These are phyloP conservation scores for Miscanthus lutarioriparius DNA, from an alignment of 176 grass and related monocot species.

Conservation along the genomic window DNA sequence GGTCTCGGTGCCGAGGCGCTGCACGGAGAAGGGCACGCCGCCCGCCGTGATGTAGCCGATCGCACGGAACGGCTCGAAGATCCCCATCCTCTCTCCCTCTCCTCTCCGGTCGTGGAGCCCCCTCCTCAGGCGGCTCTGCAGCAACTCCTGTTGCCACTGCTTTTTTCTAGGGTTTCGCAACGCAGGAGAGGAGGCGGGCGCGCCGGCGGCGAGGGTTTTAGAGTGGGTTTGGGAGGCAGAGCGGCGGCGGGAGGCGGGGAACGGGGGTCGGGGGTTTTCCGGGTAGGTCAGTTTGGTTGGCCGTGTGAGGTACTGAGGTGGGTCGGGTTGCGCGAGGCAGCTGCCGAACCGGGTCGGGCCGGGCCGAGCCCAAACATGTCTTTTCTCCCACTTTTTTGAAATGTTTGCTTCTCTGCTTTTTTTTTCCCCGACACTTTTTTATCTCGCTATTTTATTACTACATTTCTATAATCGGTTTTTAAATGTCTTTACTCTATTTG, in stretches of 20 bases:
- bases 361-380: neutral
- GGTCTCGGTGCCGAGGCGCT: constrained; percentile 88
- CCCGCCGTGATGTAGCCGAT: constrained; percentile 87
- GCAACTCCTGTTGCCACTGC: neutral
- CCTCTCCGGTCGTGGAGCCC: neutral
- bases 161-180: neutral
- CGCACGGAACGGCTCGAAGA: constrained; percentile 93
- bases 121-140: neutral
- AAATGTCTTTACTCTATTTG: too few species aligned
- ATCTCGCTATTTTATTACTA: too few species aligned
- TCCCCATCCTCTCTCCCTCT: constrained; percentile 48
- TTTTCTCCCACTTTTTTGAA: neutral
- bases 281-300: constrained; percentile 29
- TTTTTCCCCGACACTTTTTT: neutral
- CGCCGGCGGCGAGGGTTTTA: constrained; percentile 54
- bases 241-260: constrained; percentile 43
- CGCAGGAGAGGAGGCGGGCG: neutral
- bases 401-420: too few species aligned
- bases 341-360: neutral
- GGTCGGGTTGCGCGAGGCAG: neutral
- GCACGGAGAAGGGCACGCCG: constrained; percentile 82
- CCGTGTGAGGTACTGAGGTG: neutral
- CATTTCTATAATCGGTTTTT: too few species aligned
- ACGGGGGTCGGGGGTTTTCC: too few species aligned
- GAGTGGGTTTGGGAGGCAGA: constrained; percentile 22